Percentiles rank a stretch among this genome's conserved stretches.
Conservation (phyloP, 768 basidiomycete genomes). For the Tylopilus intermedius region DNA sequence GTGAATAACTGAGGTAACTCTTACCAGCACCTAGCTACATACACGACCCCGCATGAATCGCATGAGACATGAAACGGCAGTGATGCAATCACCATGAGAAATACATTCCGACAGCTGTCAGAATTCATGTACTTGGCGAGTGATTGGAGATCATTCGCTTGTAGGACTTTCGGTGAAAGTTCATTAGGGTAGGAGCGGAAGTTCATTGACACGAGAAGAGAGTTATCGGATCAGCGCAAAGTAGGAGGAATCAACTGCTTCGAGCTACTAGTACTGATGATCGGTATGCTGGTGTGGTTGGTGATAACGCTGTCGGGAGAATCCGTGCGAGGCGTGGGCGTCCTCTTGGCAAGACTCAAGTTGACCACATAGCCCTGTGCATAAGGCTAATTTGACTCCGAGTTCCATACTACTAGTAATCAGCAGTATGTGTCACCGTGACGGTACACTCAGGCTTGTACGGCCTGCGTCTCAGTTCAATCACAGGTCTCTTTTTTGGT, state of each 20-base stretch:
- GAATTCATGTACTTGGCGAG: constrained; percentile 69
- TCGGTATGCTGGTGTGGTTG: neutral
- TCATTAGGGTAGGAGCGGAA: constrained; percentile 4
- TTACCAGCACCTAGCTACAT: constrained; percentile 64
- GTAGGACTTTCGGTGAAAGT: constrained; percentile 20
- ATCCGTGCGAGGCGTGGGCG: neutral
- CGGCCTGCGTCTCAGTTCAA: no score
- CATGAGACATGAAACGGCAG: neutral
- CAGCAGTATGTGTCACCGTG: neutral
- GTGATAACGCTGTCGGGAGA: neutral
- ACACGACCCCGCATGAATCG: neutral
- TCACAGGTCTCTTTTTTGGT: no score
- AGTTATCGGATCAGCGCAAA: neutral
- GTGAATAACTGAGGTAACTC: constrained; percentile 10
- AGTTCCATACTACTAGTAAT: neutral
- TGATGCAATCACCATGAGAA: constrained; percentile 56
- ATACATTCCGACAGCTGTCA: constrained; percentile 59
- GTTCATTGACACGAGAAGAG: constrained; percentile 10
- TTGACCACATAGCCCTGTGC: no score
- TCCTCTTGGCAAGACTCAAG: neutral
- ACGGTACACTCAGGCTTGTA: no score
- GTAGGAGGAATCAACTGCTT: neutral
- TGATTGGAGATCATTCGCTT: constrained; percentile 36
- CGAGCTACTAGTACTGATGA: neutral
- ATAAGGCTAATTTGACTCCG: no score